phyloP scores from a whole-genome alignment of 2,329 filamentous ascomycete genomes.

The Monascus ruber region DNA sequence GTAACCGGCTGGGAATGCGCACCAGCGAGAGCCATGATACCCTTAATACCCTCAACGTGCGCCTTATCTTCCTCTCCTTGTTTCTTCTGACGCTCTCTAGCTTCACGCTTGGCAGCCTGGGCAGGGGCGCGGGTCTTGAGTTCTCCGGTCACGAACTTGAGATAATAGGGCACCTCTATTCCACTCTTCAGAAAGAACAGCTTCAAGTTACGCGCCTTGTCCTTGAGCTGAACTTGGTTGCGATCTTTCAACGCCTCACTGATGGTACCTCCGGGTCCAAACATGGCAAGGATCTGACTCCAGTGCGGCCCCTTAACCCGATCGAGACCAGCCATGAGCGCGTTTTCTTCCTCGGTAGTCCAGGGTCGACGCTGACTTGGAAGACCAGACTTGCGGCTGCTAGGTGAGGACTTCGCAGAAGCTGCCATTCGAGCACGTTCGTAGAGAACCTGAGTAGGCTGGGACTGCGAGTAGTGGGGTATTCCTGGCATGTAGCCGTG shows the following conservation, averaged over 20 bases:
- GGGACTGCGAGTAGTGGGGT: conserved; percentile 36
- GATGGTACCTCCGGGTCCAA: conserved; percentile 66
- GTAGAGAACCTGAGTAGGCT: conserved; percentile 46
- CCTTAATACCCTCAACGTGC: conserved; percentile 37
- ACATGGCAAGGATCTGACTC: conserved; percentile 81
- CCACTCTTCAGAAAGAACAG: conserved; percentile 86
- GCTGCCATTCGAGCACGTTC: conserved; percentile 46
- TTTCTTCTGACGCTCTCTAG: conserved; percentile 35
- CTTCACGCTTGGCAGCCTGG: conserved; percentile 39
- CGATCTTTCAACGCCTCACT: conserved; percentile 77
- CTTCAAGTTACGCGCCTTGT: conserved; percentile 83
- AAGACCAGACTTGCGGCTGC: conserved; percentile 40
- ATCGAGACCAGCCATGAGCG: conserved; percentile 77
- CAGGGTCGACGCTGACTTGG: conserved; percentile 61
- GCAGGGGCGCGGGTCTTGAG: conserved; percentile 73
- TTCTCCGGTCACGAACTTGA: conserved; percentile 81
- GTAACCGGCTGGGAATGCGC: conserved; percentile 25
- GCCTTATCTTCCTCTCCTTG: conserved; percentile 37
- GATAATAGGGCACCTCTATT: conserved; percentile 78
- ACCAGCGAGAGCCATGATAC: conserved; percentile 36
- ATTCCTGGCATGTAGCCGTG: conserved; percentile 36
- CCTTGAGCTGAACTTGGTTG: conserved; percentile 84
- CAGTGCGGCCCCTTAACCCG: conserved; percentile 84
- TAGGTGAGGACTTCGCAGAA: conserved; percentile 44
- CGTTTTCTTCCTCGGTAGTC: conserved; percentile 82